Evolutionary conservation across 495 filamentous ascomycete genomes (phyloP), one percentile per base, ranked within the genome.

Genomic region (Penicillium riverlandense): DNA sequence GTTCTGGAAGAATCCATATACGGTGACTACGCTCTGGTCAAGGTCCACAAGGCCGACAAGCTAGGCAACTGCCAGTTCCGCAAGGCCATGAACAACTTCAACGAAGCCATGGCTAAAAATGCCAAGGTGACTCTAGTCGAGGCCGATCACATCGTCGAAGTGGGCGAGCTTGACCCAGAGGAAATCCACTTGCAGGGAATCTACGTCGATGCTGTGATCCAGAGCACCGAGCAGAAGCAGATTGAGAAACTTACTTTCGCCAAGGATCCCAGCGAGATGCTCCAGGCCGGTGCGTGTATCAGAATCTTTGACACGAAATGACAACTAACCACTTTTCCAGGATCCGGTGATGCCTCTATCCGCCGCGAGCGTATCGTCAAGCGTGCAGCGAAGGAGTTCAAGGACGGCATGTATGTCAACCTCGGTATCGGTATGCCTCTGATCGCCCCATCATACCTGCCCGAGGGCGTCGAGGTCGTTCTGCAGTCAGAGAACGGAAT

Each of bases 361-460:
- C 87, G 86, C 72, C 77, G 89, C 41, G 86, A 90, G 63, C 74
- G 85, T 28, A 95, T 95, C 55, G 85, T 92, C 22, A 76, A 78
- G 54, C 73, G 89, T 43, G 88, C 89, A 1, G 89, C 89, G 34
- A 91, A 88, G 71, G 89, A 95, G 63, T 90, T 95, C 67, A 82
- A 88, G 69, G 87, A 94, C 55, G 89, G 89, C 52, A 92, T 90
- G 86, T 94, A 94, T 57, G 89, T 87, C 47, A 95, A 95, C 67
- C 72, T 95, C 14, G 89, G 89, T 43, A 91, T 95, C 54, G 89
- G 89, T 50, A 92, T 95, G 80, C 89, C 89, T 28, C 87, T 91
- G 78, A 77, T 90, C 28, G 87, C 89, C 4, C 88, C 89, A 1
- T 76, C 75, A 15, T 95, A 88, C 57, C 81, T 95, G 5, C 86